Evolutionary conservation across 768 basidiomycete species (phyloP).

Genomic region (Pleurotus eryngii): DNA sequence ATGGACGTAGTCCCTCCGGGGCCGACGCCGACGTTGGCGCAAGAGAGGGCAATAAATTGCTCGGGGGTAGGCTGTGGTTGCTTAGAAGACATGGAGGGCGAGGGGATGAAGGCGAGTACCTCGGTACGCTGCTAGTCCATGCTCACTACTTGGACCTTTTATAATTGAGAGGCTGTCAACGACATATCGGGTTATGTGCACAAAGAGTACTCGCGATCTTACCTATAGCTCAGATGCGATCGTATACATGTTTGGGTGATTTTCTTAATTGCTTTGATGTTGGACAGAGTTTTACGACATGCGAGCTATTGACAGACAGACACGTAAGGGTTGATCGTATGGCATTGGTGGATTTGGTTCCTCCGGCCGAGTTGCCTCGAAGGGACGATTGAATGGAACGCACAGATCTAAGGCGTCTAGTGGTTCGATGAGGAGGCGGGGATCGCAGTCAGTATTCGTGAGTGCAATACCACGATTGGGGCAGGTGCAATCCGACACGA

Average conservation of each 20-base stretch:
- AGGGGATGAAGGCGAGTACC: constrained; percentile 12
- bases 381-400: not conserved
- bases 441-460: not conserved
- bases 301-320: not conserved
- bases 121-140: not conserved
- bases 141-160: not conserved
- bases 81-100: constrained; percentile 24
- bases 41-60: constrained; percentile 58
- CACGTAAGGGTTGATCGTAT: not conserved
- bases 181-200: not conserved
- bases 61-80: constrained; percentile 34
- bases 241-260: constrained; percentile 26
- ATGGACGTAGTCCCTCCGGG: constrained; percentile 80
- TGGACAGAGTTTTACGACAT: constrained; percentile 19
- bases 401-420: not conserved
- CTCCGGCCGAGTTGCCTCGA: not conserved
- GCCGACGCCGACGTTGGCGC: constrained; percentile 72
- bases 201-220: not conserved
- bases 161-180: not conserved
- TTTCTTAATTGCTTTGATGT: constrained; percentile 16
- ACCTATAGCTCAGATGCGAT: constrained; percentile 22
- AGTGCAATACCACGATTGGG: constrained; percentile 2
- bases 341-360: not conserved
- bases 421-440: not conserved
- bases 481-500: not conserved